Conservation (phyloP, 495 filamentous ascomycete species). For the Aspergillus taichungensis region DNA sequence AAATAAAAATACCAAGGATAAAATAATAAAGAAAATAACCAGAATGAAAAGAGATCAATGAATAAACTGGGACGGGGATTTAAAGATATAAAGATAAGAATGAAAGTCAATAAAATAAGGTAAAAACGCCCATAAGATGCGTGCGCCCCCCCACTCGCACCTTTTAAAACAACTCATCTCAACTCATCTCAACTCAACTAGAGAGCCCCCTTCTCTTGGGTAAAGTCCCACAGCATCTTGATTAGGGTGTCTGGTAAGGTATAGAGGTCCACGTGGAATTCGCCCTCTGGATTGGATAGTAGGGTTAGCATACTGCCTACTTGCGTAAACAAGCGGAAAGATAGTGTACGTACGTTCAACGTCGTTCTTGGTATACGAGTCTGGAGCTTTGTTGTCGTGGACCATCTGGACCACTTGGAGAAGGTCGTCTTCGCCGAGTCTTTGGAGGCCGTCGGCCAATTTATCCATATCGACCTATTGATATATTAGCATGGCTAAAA, state of each 20-base stretch:
- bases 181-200: conserved; percentile 9
- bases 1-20: no score
- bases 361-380: conserved; percentile 95
- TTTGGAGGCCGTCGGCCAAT: conserved; percentile 85
- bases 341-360: conserved; percentile 63
- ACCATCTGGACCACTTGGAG: conserved; percentile 95
- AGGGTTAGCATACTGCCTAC: background rate
- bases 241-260: conserved; percentile 71
- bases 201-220: conserved; percentile 37
- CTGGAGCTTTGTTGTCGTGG: conserved; percentile 85
- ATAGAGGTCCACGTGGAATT: conserved; percentile 98
- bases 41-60: no score
- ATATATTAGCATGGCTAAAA: background rate
- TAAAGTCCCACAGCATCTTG: conserved; percentile 93
- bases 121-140: background rate
- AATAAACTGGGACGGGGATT: no score
- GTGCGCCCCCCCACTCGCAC: background rate
- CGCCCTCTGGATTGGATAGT: conserved; percentile 54
- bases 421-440: conserved; percentile 79
- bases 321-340: background rate
- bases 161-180: background rate
- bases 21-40: no score
- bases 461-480: conserved; percentile 81
- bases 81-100: background rate
- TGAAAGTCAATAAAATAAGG: conserved; percentile 1